These are phyloP conservation scores for Golubevia sp. DNA, from an alignment of 1,284 basidiomycete genomes.

Conservation along the genomic window DNA sequence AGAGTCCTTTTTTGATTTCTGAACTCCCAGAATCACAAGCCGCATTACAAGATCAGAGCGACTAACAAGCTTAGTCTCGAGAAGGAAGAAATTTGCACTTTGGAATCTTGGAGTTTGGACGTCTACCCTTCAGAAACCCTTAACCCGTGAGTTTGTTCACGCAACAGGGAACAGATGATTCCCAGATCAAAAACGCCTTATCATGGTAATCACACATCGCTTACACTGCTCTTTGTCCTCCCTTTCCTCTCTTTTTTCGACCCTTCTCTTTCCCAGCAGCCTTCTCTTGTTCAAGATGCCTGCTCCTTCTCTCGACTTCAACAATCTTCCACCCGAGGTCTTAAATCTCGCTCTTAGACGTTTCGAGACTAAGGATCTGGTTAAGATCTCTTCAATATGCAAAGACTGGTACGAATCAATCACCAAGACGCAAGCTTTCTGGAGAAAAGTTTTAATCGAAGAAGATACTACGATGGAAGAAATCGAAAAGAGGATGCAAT, in stretches of 20 bases:
- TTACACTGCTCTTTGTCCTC: too few species aligned
- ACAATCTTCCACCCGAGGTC: neutral
- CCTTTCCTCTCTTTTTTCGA: neutral
- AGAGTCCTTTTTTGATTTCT: too few species aligned
- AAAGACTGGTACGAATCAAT: neutral
- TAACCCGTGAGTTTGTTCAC: too few species aligned
- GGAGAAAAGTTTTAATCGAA: neutral
- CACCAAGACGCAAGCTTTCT: neutral
- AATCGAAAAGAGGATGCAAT: neutral
- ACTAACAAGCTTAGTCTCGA: too few species aligned
- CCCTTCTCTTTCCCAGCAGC: neutral
- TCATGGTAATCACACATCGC: too few species aligned
- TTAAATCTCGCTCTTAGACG: neutral
- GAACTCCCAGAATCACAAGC: too few species aligned
- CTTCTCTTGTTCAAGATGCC: neutral
- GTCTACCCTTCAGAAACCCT: too few species aligned
- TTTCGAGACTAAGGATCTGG: neutral
- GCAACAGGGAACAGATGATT: too few species aligned
- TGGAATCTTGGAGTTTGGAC: too few species aligned
- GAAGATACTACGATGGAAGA: neutral
- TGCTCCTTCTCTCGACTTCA: neutral
- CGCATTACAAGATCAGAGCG: too few species aligned
- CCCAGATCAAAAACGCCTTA: too few species aligned
- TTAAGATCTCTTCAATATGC: neutral
- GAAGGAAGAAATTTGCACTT: too few species aligned